These are phyloP conservation scores for Phyllosticta citriasiana DNA, from an alignment of 2,329 filamentous ascomycete genomes.

Conservation along the genomic window DNA sequence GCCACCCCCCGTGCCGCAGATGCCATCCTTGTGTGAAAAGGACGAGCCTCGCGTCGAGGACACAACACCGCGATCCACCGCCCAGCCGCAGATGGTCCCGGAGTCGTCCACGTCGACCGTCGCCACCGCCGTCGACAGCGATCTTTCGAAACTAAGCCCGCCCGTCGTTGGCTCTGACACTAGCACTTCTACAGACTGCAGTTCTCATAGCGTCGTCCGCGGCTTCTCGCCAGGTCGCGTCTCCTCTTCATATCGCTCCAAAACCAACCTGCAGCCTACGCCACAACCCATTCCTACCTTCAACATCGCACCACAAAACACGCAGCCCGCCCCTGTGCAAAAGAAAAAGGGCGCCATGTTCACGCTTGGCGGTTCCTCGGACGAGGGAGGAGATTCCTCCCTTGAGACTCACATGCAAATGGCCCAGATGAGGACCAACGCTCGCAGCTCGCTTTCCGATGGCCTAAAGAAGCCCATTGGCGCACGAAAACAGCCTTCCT, in stretches of 20 bases:
- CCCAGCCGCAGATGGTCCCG: slow-evolving; percentile 37
- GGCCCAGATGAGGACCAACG: slow-evolving; percentile 42
- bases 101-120: slow-evolving; percentile 53
- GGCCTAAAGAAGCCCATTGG: slow-evolving; percentile 37
- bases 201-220: slow-evolving; percentile 63
- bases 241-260: slow-evolving; percentile 57
- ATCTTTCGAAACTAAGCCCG: slow-evolving; percentile 26
- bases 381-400: slow-evolving; percentile 74
- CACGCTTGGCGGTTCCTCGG: slow-evolving; percentile 69
- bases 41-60: slow-evolving; percentile 31
- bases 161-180: slow-evolving; percentile 45
- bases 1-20: slow-evolving; percentile 17
- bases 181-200: slow-evolving; percentile 52
- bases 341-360: slow-evolving; percentile 65
- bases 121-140: slow-evolving; percentile 31
- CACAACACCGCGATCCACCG: slow-evolving; percentile 22
- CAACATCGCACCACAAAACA: slow-evolving; percentile 38
- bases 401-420: slow-evolving; percentile 55
- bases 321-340: slow-evolving; percentile 20
- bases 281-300: slow-evolving; percentile 42
- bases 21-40: slow-evolving; percentile 17
- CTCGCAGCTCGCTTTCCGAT: slow-evolving; percentile 46
- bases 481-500: slow-evolving; percentile 70
- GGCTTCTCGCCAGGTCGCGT: slow-evolving; percentile 74
- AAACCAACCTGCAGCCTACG: slow-evolving; percentile 40